Evolutionary conservation across 768 basidiomycete genomes (phyloP).

Genomic region (Pulveroboletus frians): DNA sequence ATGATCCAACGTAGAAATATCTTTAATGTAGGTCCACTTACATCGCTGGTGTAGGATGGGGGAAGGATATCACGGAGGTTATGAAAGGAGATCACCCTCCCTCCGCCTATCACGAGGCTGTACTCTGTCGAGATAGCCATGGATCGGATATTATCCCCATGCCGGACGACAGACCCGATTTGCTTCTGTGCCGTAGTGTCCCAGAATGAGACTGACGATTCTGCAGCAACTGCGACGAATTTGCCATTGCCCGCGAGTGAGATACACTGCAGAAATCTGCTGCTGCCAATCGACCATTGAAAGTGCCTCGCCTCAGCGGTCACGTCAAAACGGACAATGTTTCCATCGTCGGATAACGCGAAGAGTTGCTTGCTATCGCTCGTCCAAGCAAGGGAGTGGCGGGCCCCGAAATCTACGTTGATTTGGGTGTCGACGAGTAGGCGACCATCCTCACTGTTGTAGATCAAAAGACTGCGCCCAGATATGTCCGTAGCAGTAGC

Average conservation of each 20-base stretch:
- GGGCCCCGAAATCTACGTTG: accelerated
- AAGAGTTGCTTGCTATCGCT: background rate
- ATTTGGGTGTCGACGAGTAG: background rate
- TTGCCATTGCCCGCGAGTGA: background rate
- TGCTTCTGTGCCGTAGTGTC: background rate
- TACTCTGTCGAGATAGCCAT: background rate
- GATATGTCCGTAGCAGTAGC: background rate
- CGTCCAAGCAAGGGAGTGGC: background rate
- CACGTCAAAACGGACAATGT: background rate
- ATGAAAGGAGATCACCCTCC: background rate
- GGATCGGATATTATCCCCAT: too few relatives aligned
- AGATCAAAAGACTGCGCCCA: background rate
- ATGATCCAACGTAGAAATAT: background rate
- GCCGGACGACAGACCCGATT: background rate
- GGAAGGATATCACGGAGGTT: background rate
- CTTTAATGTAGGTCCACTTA: background rate
- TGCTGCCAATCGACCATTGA: background rate
- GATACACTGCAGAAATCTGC: background rate
- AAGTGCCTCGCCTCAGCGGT: background rate
- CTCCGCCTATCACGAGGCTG: background rate
- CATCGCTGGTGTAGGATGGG: background rate
- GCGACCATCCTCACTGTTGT: background rate
- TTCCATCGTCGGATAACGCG: background rate
- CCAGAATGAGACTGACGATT: background rate
- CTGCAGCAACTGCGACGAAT: background rate